These are phyloP conservation scores for Ammopiptanthus mongolicus DNA, from an alignment of 306 rosid genomes.

Conservation along the genomic window DNA sequence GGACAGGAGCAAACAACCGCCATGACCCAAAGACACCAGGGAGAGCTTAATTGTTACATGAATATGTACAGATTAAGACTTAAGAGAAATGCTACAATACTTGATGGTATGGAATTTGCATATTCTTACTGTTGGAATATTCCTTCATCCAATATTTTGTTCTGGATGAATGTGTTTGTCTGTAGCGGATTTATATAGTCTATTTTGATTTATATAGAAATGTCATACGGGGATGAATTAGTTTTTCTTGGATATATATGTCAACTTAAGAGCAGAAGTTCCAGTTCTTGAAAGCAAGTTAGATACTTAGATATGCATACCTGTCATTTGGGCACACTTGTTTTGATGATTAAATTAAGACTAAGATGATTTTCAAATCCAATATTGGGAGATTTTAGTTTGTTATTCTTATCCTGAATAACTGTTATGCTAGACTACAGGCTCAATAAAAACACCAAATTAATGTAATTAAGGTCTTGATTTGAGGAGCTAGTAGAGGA, in stretches of 20 bases:
- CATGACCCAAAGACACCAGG: constrained; percentile 61
- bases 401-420: neutral
- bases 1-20: constrained; percentile 58
- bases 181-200: neutral
- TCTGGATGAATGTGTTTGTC: neutral
- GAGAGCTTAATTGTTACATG: constrained; percentile 15
- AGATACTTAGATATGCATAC: neutral
- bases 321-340: neutral
- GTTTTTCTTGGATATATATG: neutral
- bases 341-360: neutral
- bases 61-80: constrained; percentile 3
- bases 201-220: neutral
- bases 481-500: neutral
- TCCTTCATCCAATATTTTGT: constrained; percentile 18
- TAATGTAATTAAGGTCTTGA: neutral
- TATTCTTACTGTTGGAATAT: constrained; percentile 5
- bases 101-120: neutral
- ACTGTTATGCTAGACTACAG: neutral
- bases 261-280: neutral
- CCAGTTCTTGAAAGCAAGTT: neutral
- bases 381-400: neutral
- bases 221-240: neutral
- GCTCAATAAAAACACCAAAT: too few relatives aligned
- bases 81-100: neutral
- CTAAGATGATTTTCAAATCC: neutral